Evolutionary conservation across 345 rosid genomes (phyloP), one percentile per base, ranked within the genome.

Genomic region (Ailanthus altissimus): DNA sequence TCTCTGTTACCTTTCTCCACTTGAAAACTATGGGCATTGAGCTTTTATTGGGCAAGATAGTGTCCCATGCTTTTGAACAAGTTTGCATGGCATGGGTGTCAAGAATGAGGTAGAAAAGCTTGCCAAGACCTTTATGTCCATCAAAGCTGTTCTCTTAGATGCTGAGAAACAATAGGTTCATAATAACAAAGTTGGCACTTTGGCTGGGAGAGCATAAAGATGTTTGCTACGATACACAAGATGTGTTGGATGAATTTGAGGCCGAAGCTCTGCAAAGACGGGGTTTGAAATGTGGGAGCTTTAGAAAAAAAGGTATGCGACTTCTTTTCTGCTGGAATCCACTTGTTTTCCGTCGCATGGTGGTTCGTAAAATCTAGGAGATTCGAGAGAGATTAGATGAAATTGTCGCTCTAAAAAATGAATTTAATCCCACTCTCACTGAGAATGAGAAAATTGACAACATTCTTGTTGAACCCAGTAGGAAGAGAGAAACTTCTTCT

Each of bases 151-250:
- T 9, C 62, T 53, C 10, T 32, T 53, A 20, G 74, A 53, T 53
- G 74, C 74, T 9, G 74, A 51, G 47, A 7, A 70, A 54, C n/a
- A 53, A 54, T 62, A 53, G 4, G 47, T 14, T 4, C 15, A 26
- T 2, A 32, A 32, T 54, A 1, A n/a, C 42, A 21, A 6, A 13
- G n/a, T 1, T 47, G 36, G 11, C 23, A 0, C 14, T 25, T 10
- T 49, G 73, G 84, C 78, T 78, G 21, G 46, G 4, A 16, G 26
- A 38, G 43, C 78, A 77, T 8, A 45, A 64, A 61, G 25, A 74
- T 45, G 56, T 81, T 38, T 81, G 72, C 46, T 75, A 28, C 11
- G 81, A 77, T 43, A 72, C 81, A 0, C 81, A 77, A 5, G 84
- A 81, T 13, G 66, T 77, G 60, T 32, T 83, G 18, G 82, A 67